These are phyloP conservation scores for Pseudofabraea citricarpa DNA, from an alignment of 2,329 filamentous ascomycete species.

Conservation along the genomic window DNA sequence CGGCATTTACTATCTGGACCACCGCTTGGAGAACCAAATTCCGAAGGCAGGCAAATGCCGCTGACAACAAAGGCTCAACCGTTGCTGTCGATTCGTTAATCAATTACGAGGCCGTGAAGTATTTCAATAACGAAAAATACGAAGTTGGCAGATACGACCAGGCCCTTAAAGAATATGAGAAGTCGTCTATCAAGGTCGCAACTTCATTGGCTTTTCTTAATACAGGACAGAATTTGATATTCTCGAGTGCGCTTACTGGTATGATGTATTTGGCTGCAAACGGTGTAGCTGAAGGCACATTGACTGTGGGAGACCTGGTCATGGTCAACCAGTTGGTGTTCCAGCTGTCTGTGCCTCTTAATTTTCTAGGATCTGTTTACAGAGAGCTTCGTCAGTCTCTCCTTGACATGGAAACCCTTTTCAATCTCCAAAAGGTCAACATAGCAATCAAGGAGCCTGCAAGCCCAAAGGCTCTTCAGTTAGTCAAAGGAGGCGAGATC, in stretches of 20 bases:
- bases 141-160: slow-evolving; percentile 88
- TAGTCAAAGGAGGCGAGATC: slow-evolving; percentile 81
- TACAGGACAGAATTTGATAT: slow-evolving; percentile 94
- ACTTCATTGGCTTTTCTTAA: slow-evolving; percentile 92
- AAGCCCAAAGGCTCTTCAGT: slow-evolving; percentile 65
- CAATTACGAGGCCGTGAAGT: slow-evolving; percentile 99
- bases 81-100: slow-evolving; percentile 95
- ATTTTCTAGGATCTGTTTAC: slow-evolving; percentile 97
- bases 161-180: slow-evolving; percentile 81
- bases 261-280: slow-evolving; percentile 98
- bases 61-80: slow-evolving; percentile 91
- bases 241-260: slow-evolving; percentile 83
- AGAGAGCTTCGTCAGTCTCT: slow-evolving; percentile 91
- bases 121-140: slow-evolving; percentile 98
- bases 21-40: slow-evolving; percentile 98
- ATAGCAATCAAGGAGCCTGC: slow-evolving; percentile 76
- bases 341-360: slow-evolving; percentile 92
- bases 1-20: slow-evolving; percentile 94
- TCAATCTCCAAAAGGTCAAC: slow-evolving; percentile 96
- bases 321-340: slow-evolving; percentile 99
- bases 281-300: slow-evolving; percentile 72
- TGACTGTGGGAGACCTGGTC: slow-evolving; percentile 94
- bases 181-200: slow-evolving; percentile 92
- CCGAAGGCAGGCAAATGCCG: slow-evolving; percentile 88
- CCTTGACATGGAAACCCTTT: slow-evolving; percentile 97